Conservation (phyloP, 2,329 filamentous ascomycete genomes). For the Pseudopyricularia cyperi region DNA sequence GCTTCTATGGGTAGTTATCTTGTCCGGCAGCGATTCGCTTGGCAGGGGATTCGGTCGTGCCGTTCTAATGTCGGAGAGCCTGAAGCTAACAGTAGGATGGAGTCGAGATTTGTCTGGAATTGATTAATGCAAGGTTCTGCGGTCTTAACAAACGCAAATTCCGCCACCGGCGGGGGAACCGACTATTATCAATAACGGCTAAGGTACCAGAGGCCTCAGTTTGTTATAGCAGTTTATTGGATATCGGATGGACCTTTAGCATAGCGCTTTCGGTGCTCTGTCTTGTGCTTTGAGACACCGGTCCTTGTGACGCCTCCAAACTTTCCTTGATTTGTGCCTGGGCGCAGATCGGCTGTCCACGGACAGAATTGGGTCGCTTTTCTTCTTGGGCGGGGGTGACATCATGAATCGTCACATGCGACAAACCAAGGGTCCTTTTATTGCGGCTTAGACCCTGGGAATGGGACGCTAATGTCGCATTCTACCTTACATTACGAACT, state of each 20-base stretch:
- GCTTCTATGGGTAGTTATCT: background rate
- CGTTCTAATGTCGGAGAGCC: background rate
- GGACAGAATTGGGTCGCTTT: background rate
- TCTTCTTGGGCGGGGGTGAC: background rate
- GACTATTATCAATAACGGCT: background rate
- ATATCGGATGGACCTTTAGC: background rate
- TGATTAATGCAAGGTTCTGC: background rate
- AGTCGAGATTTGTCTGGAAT: background rate
- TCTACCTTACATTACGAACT: too few species aligned
- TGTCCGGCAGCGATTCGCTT: background rate
- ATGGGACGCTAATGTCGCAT: background rate
- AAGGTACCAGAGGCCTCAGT: background rate
- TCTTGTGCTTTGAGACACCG: background rate
- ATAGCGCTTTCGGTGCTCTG: background rate
- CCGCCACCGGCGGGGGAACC: background rate
- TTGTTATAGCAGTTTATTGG: background rate
- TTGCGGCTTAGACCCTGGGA: background rate
- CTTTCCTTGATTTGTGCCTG: background rate
- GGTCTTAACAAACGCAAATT: background rate
- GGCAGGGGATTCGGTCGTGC: background rate
- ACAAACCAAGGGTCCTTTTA: background rate
- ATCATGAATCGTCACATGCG: slow-evolving; percentile 1
- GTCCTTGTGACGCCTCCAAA: background rate
- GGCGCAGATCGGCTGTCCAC: background rate
- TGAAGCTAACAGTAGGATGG: too few species aligned